Evolutionary conservation across 306 rosid genomes (phyloP), one percentile per base, ranked within the genome.

Genomic region (Quercus dentata): DNA sequence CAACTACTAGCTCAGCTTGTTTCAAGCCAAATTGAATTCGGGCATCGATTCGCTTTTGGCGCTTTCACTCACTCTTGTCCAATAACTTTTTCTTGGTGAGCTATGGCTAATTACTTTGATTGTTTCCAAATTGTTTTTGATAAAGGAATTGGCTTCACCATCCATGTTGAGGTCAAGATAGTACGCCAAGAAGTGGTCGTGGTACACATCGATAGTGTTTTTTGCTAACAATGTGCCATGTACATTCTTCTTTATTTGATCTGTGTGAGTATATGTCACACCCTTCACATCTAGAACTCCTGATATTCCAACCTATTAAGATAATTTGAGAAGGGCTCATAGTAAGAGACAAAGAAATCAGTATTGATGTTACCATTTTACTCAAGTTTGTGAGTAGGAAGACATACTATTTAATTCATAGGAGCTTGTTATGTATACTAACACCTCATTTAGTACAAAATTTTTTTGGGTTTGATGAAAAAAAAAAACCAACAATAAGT

Each of bases 151-250:
- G 1, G 78, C 75, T 30, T 44, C 78, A 4, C 92, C 93, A 49
- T 86, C 93, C n/a, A 90, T 67, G 67, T 92, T 93, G 3, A 90
- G 82, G 67, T 92, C 92, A 13, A 92, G 92, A 73, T 90, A 83
- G 77, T 80, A 90, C 1, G 69, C 82, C 73, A 85, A 76, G 82
- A 27, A 90, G 76, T 92, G 97, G 31, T 92, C 97, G 25, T 92
- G 93, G 84, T 76, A 81, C 2, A 88, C 85, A 1, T 85, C 93
- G 9, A 92, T 65, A 31, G 86, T 86, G 61, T 89, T 71, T 11
- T 77, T 89, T 33, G 93, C 74, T 0, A 92, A 77, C 69, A 89
- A 23, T 1, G 81, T 63, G 7, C 97, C 97, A 52, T 81, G 81
- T 1, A 76, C 69, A 1, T 91, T 89, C n/a, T 73, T 73, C 17